phyloP scores from a whole-genome alignment of 495 filamentous ascomycete genomes.

The Aspergillus ostianus region DNA sequence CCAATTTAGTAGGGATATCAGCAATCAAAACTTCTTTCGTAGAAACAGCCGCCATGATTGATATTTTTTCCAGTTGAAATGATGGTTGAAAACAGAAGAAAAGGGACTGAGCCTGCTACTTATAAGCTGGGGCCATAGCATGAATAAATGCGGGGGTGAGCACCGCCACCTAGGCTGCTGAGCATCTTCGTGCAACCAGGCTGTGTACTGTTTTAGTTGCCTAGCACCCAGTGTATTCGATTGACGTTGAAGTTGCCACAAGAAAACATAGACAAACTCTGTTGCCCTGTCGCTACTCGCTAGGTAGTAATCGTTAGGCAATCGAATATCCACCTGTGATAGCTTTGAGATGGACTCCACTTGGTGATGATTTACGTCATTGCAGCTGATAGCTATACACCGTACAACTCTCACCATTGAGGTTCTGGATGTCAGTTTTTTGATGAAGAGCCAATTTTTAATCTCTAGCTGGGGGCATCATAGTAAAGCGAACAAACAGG shows the following conservation, averaged over 20 bases:
- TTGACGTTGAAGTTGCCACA: not conserved
- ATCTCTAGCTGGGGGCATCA: too few species aligned
- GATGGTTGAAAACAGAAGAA: not conserved
- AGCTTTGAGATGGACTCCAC: not conserved
- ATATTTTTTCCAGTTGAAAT: not conserved
- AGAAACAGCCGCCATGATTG: conserved; percentile 11
- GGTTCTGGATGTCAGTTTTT: too few species aligned
- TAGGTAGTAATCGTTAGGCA: not conserved
- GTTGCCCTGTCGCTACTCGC: not conserved
- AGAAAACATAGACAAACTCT: not conserved
- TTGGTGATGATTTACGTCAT: not conserved
- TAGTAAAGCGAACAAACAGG: too few species aligned
- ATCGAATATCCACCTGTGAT: not conserved
- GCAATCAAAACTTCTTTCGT: conserved; percentile 12
- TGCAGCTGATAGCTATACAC: not conserved
- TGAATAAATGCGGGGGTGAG: not conserved
- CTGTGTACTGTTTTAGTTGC: not conserved
- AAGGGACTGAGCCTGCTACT: not conserved
- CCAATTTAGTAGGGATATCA: conserved; percentile 52
- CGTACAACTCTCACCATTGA: too few species aligned
- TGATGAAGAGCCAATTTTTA: too few species aligned
- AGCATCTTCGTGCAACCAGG: not conserved
- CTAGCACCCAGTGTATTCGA: not conserved
- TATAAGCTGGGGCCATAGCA: not conserved
- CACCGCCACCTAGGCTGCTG: not conserved